These are phyloP conservation scores for Cyclotella choctawhatcheeana DNA, from an alignment of 108 stramenopile genomes.

Conservation along the genomic window DNA sequence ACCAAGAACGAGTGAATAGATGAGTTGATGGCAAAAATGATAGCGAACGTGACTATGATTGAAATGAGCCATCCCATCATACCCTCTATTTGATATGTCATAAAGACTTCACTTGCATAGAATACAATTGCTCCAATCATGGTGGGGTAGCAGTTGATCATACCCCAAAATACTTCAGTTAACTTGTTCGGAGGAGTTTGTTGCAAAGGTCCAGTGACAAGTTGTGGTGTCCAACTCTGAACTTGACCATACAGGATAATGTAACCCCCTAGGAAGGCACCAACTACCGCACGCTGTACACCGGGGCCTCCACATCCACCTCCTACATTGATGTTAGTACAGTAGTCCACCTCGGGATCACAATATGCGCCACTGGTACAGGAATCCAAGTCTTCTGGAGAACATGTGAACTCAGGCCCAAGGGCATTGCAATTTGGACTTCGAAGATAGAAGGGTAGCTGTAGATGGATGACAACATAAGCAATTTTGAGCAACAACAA, in stretches of 20 bases:
- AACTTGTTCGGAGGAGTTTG: conserved; percentile 88
- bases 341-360: conserved; percentile 49
- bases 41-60: conserved; percentile 82
- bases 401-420: conserved; percentile 61
- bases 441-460: conserved; percentile 89
- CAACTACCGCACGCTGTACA: conserved; percentile 77
- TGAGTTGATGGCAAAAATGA: conserved; percentile 94
- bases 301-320: conserved; percentile 88
- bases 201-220: conserved; percentile 82
- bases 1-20: conserved; percentile 93
- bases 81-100: conserved; percentile 53
- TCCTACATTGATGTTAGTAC: conserved; percentile 71
- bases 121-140: conserved; percentile 65
- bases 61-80: conserved; percentile 77
- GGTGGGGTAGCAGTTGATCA: conserved; percentile 82
- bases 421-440: conserved; percentile 78
- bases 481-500: background rate
- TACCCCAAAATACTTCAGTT: conserved; percentile 88
- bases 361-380: conserved; percentile 73
- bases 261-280: conserved; percentile 92
- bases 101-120: conserved; percentile 56
- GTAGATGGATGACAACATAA: background rate
- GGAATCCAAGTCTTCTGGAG: conserved; percentile 35
- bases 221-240: conserved; percentile 92
- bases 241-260: conserved; percentile 96